phyloP scores from a whole-genome alignment of 2,329 filamentous ascomycete species.

The Colletotrichum tabaci region DNA sequence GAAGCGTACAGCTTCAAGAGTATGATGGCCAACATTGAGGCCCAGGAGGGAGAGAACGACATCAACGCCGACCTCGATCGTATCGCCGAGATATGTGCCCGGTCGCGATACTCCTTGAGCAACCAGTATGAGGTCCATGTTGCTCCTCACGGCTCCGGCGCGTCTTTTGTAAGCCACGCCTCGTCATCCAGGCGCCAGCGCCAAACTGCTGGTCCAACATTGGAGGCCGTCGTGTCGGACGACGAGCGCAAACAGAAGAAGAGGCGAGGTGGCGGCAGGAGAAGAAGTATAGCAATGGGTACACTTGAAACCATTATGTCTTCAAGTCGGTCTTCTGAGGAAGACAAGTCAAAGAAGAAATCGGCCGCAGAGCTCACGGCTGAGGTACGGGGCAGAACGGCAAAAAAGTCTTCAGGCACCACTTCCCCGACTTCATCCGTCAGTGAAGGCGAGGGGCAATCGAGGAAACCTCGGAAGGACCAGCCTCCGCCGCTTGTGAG shows the following conservation, averaged over 20 bases:
- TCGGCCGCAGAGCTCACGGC: constrained; percentile 70
- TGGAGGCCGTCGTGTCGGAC: constrained; percentile 71
- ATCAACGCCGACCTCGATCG: constrained; percentile 73
- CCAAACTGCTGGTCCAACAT: constrained; percentile 63
- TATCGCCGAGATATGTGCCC: constrained; percentile 77
- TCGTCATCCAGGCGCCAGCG: constrained; percentile 49
- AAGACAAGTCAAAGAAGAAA: constrained; percentile 73
- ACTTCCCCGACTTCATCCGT: constrained; percentile 51
- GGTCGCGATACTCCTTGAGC: constrained; percentile 75
- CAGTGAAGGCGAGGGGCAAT: constrained; percentile 49
- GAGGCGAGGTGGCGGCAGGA: constrained; percentile 58
- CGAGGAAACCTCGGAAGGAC: constrained; percentile 44
- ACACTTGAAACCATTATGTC: constrained; percentile 78
- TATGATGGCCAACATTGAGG: constrained; percentile 71
- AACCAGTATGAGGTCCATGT: constrained; percentile 79
- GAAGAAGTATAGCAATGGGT: constrained; percentile 70
- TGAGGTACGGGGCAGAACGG: constrained; percentile 65
- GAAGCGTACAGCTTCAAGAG: constrained; percentile 77
- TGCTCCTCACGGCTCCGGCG: constrained; percentile 72
- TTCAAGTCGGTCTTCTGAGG: constrained; percentile 74
- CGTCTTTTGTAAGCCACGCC: constrained; percentile 58
- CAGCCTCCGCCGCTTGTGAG: constrained; percentile 22
- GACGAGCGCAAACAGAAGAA: constrained; percentile 65
- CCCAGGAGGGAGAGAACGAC: constrained; percentile 58
- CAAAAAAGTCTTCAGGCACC: constrained; percentile 53